Base-by-base conservation (phyloP, 352 stramenopile genomes). In the Elongisporangium anandrum region DNA sequence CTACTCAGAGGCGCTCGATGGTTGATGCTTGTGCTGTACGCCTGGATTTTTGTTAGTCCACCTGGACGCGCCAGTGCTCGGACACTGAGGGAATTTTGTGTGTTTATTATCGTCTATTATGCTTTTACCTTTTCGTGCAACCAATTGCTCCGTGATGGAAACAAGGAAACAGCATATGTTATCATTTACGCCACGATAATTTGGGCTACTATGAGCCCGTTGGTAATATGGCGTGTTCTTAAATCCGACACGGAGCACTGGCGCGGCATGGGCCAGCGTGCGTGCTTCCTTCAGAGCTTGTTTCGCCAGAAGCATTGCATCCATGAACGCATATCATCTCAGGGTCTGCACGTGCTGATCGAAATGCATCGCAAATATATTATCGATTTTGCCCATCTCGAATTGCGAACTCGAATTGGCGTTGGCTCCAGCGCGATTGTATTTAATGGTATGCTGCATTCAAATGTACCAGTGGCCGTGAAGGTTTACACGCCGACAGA, bases 201-300 rank as follows among this genome's bases (percentile, higher is more conserved):
- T 10, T 76, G 65, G 70, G 65, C 65, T 4, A 69, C 68, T 3
- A 50, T 79, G 1, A 69, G 70, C 10, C 70, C 70, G 47, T 63
- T 74, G 20, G 69, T 79, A 57, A 41, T 72, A 1, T 83, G 74
- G 69, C 64, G 74, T 4, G 48, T 79, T 26, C 63, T 88, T 3
- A 67, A 81, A 24, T 75, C 79, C 19, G 79, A 89, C 54, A 89
- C 79, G 10, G 76, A 86, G 49, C 79, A 84, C 48, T 89, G 79
- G 79, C 67, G 79, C 17, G 79, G 77, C 17, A 69, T 81, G 6
- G 70, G 73, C 5, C 63, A 78, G 48, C 73, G 70, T 17, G 73
- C 70, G 0, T 64, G 70, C 17, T 61, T 59, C 38, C 53, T 78
- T 0, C 70, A 79, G 53, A 51, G 62, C 21, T 63, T 76, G 2